Percentiles rank a stretch among this genome's conserved stretches.
phyloP scores from a whole-genome alignment of 768 basidiomycete species.

The Lactarius vividus region DNA sequence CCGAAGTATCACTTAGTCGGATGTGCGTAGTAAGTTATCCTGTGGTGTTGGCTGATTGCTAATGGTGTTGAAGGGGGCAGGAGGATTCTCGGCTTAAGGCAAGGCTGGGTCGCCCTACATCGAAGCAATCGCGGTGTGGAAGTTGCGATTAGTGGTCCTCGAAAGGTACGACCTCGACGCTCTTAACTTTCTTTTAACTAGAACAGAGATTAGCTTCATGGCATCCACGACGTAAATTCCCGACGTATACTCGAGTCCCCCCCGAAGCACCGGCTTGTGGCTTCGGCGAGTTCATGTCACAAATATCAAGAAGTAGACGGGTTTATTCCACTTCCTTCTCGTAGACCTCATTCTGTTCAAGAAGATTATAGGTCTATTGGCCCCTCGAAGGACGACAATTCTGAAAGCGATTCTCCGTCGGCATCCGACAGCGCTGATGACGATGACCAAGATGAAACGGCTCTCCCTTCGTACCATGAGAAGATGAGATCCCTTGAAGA shows the following conservation, averaged over 20 bases:
- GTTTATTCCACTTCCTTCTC: conserved; percentile 57
- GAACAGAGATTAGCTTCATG: conserved; percentile 34
- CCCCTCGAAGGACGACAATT: conserved; percentile 33
- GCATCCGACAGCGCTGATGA: conserved; percentile 24
- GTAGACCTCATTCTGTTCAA: conserved; percentile 34
- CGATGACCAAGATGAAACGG: conserved; percentile 4
- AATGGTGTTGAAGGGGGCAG: conserved; percentile 26
- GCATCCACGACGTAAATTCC: conserved; percentile 55
- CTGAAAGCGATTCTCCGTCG: conserved; percentile 37
- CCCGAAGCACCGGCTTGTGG: conserved; percentile 49
- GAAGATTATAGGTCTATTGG: conserved; percentile 53
- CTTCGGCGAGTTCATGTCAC: conserved; percentile 36
- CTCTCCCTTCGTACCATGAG: conserved; percentile 48
- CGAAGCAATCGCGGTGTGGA: conserved; percentile 23
- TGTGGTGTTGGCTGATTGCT: conserved; percentile 6
- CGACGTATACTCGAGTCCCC: conserved; percentile 52
- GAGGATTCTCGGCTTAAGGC: conserved; percentile 24
- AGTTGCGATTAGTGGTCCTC: conserved; percentile 16
- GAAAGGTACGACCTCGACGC: conserved; percentile 34
- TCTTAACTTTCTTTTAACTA: conserved; percentile 8
- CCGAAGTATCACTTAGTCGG: conserved; percentile 26
- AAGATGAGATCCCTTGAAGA: conserved; percentile 59
- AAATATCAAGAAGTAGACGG: conserved; percentile 67
- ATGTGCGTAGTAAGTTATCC: conserved; percentile 15
- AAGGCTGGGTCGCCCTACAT: conserved; percentile 17